These are phyloP conservation scores for Apiotrichum brassicae DNA, from an alignment of 1,284 basidiomycete genomes.

Conservation along the genomic window DNA sequence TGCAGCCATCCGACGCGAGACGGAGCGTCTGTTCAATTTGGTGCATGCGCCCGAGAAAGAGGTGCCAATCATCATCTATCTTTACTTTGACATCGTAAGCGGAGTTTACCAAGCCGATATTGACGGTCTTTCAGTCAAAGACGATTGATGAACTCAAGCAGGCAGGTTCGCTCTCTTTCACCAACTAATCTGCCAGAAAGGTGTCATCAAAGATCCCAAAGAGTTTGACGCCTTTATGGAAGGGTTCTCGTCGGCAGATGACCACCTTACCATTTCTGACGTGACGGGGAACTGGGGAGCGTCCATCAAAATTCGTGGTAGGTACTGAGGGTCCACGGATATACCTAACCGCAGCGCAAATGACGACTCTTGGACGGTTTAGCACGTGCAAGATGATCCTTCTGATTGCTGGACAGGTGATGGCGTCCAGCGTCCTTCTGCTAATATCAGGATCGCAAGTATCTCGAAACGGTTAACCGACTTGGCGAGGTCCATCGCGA, in stretches of 20 bases:
- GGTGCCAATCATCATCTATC: slow-evolving; percentile 6
- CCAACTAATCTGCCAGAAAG: no score
- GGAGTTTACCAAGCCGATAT: neutral
- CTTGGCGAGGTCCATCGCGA: neutral
- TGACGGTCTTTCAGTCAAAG: slow-evolving; percentile 1
- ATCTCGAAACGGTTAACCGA: slow-evolving; percentile 5
- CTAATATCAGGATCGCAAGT: slow-evolving; percentile 9
- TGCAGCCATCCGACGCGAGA: neutral
- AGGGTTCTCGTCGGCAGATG: slow-evolving; percentile 32
- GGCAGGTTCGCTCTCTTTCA: no score
- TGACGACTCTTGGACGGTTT: slow-evolving; percentile 7
- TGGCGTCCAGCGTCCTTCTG: neutral
- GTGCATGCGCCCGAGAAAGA: neutral
- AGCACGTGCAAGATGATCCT: slow-evolving; percentile 14
- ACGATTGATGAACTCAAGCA: slow-evolving; percentile 2
- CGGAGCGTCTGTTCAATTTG: slow-evolving; percentile 1
- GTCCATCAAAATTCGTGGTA: slow-evolving; percentile 21
- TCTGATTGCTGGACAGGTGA: slow-evolving; percentile 13
- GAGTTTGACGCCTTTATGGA: slow-evolving; percentile 28
- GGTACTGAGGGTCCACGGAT: no score
- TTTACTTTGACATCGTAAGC: slow-evolving; percentile 30
- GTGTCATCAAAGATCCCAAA: slow-evolving; percentile 3
- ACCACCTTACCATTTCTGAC: slow-evolving; percentile 55
- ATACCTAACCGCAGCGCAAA: neutral
- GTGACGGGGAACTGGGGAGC: slow-evolving; percentile 57